Evolutionary conservation across 2,329 filamentous ascomycete species (phyloP).

Genomic region (Exserohilum turcica): DNA sequence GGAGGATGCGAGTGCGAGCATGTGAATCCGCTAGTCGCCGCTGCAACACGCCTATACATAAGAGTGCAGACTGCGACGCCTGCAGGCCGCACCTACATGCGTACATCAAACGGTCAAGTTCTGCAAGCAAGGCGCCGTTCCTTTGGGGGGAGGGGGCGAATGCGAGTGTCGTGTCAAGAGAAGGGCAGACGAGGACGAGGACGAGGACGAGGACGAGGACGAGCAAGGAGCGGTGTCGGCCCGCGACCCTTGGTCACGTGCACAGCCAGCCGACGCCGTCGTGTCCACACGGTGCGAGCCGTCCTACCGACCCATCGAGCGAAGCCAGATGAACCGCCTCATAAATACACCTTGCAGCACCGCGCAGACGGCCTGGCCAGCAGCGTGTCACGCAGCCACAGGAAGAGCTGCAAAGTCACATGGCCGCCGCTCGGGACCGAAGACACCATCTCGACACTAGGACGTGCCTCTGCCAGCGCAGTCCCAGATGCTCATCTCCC

Average conservation of each 20-base stretch:
- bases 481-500: not conserved
- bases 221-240: constrained; percentile 7
- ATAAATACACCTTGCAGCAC: not conserved
- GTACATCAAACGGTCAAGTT: not conserved
- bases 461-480: not conserved
- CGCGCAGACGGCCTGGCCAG: not conserved
- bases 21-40: constrained; percentile 11
- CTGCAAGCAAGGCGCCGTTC: not conserved
- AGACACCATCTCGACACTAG: not conserved
- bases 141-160: constrained; percentile 1
- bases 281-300: no score
- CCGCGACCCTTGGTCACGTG: not conserved
- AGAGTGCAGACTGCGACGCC: not conserved
- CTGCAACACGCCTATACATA: constrained; percentile 6
- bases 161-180: not conserved
- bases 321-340: not conserved
- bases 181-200: no score
- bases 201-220: not conserved
- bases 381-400: not conserved
- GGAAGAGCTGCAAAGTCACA: not conserved
- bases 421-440: not conserved
- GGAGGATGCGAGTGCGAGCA: constrained; percentile 12
- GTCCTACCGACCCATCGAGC: not conserved
- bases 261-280: not conserved
- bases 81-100: not conserved